Conservation (phyloP, 306 rosid genomes). For the Aeschynomene evenia region DNA sequence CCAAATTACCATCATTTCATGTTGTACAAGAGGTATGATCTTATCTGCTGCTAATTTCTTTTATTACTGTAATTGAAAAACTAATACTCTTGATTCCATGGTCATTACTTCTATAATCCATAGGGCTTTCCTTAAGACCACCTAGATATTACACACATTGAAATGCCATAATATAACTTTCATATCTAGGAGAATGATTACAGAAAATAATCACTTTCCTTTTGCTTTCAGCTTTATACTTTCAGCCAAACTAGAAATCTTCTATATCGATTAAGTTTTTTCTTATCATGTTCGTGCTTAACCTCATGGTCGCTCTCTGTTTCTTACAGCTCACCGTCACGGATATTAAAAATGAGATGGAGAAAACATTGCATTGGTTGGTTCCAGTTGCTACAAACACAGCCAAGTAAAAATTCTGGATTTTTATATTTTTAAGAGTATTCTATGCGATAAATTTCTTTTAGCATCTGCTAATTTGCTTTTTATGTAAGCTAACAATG, state of each 20-base stretch:
- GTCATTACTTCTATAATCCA: neutral
- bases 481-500: slow-evolving; percentile 27
- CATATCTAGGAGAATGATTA: neutral
- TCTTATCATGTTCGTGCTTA: neutral
- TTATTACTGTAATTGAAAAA: neutral
- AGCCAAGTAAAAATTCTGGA: slow-evolving; percentile 64
- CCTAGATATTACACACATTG: slow-evolving; percentile 4
- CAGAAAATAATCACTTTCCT: neutral
- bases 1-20: slow-evolving; percentile 55
- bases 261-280: slow-evolving; percentile 4
- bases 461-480: neutral
- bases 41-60: slow-evolving; percentile 27
- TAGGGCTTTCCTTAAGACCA: slow-evolving; percentile 1
- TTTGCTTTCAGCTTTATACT: slow-evolving; percentile 14
- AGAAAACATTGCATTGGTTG: slow-evolving; percentile 78
- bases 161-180: neutral
- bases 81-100: neutral
- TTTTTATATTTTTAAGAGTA: neutral
- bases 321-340: slow-evolving; percentile 58
- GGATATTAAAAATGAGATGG: slow-evolving; percentile 83
- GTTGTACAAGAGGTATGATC: slow-evolving; percentile 58
- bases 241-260: neutral
- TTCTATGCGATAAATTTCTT: neutral
- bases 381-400: slow-evolving; percentile 86
- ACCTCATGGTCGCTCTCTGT: slow-evolving; percentile 15